A percentile compares a stretch with the other conserved stretches of the same genome.
phyloP scores from a whole-genome alignment of 2,329 filamentous ascomycete genomes.

The Colletotrichum falcatum region DNA sequence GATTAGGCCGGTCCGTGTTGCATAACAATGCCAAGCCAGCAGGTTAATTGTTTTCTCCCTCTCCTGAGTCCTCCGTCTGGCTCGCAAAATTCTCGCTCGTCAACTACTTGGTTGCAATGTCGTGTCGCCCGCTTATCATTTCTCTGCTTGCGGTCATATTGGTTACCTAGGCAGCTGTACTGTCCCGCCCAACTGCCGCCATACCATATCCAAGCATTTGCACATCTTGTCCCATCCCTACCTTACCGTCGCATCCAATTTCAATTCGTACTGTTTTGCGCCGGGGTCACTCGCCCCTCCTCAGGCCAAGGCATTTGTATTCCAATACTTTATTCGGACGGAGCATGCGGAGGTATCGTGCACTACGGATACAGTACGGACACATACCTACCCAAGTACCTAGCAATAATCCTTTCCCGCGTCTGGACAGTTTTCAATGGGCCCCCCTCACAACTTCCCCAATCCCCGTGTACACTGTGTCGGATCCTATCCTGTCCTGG shows the following conservation, averaged over 20 bases:
- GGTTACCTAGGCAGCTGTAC: not conserved
- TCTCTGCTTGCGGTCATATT: conserved; percentile 4
- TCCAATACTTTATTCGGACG: conserved; percentile 32
- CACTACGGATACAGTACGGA: no score
- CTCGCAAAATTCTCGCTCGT: not conserved
- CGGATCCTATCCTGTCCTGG: conserved; percentile 23
- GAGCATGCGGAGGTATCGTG: conserved; percentile 16
- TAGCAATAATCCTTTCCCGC: conserved; percentile 28
- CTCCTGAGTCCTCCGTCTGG: not conserved
- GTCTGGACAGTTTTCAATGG: conserved; percentile 24
- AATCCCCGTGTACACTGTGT: not conserved
- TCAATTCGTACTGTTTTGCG: conserved; percentile 22
- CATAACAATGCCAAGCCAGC: conserved; percentile 10
- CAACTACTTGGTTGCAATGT: not conserved
- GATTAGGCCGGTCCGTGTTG: conserved; percentile 17
- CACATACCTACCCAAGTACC: no score
- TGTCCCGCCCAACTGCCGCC: conserved; percentile 18
- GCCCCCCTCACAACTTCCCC: conserved; percentile 1
- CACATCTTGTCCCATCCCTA: not conserved
- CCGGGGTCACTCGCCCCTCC: conserved; percentile 21
- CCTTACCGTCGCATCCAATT: not conserved
- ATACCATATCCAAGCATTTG: conserved; percentile 1
- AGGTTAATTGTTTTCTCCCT: not conserved
- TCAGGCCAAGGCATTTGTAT: conserved; percentile 24
- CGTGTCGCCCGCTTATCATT: conserved; percentile 1